Base-by-base conservation (phyloP, 257 asterid genomes). In the Capsicum pubescens region DNA sequence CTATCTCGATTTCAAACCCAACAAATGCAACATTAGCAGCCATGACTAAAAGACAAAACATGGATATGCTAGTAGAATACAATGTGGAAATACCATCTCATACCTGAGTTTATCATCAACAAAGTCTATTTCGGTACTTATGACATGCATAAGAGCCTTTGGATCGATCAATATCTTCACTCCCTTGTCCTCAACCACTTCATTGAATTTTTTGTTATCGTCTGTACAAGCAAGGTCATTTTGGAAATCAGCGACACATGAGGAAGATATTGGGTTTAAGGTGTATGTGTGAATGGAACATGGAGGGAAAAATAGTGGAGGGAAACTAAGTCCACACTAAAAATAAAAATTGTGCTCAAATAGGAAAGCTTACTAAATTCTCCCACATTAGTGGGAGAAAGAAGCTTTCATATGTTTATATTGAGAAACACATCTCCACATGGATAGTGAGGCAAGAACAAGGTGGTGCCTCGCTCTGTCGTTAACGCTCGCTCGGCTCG, bases 141-240 rank as follows among this genome's bases (percentile, higher is more conserved):
- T 58, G 19, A 85, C 91, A 82, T 87, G 91, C 90, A 89, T 85
- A 54, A 86, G 88, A 8, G 90, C 90, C 82, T 89, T 86, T 0
- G 90, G 90, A 77, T 89, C 90, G 26, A 89, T 83, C 84, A 89
- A 80, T 57, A 89, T 84, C 88, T 87, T 89, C 50, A 89, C 89
- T 55, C 88, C 92, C 81, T 87, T 84, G 82, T 89, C 90, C 82
- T 69, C 84, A 74, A 97, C 95, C 93, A 94, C 61, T 84, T 94
- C 98, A 87, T 97, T 98, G 82, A 97, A 93, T 92, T 95, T 97
- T 4, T 93, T 97, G 82, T 93, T 97, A 83, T 95, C 96, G 64
- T 97, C 98, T 96, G 92, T 70, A 64, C 19, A 50, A 21, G 81
- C 46, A 21, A 54, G 61, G 79, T 54, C 48, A 63, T 35, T 80